phyloP scores from a whole-genome alignment of 2,329 filamentous ascomycete species.

The Alternaria consortialis region DNA sequence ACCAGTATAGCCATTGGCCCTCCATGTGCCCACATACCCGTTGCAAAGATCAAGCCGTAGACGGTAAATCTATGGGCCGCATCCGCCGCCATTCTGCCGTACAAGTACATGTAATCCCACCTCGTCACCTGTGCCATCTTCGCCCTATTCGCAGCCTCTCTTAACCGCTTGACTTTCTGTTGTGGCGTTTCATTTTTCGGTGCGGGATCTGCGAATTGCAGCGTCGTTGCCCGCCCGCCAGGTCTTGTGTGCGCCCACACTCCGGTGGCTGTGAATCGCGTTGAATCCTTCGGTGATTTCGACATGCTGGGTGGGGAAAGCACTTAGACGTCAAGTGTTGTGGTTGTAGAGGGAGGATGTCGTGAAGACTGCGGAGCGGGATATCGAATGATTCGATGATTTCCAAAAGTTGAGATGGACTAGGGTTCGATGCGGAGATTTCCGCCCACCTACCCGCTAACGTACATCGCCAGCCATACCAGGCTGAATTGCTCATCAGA shows the following conservation, averaged over 20 bases:
- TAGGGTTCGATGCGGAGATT: constrained; percentile 42
- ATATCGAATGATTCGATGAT: constrained; percentile 41
- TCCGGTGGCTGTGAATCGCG: constrained; percentile 76
- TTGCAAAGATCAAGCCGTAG: constrained; percentile 67
- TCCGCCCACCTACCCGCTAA: constrained; percentile 27
- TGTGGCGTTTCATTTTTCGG: constrained; percentile 61
- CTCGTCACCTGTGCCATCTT: constrained; percentile 61
- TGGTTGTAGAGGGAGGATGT: constrained; percentile 23
- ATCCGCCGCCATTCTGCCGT: constrained; percentile 61
- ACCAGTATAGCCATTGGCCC: constrained; percentile 20
- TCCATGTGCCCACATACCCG: constrained; percentile 56
- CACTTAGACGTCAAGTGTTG: constrained; percentile 9
- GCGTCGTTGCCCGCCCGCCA: constrained; percentile 52
- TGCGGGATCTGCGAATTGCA: constrained; percentile 52
- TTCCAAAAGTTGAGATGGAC: constrained; percentile 45
- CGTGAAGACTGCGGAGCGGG: constrained; percentile 29
- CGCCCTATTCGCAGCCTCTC: constrained; percentile 58
- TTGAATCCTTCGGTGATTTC: constrained; percentile 80
- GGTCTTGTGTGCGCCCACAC: constrained; percentile 75
- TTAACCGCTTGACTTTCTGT: constrained; percentile 62
- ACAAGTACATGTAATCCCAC: constrained; percentile 59
- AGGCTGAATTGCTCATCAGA: background rate
- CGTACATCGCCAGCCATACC: constrained; percentile 16
- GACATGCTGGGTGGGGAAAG: constrained; percentile 54
- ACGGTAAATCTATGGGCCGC: constrained; percentile 68